Base-by-base conservation (phyloP, 805 yeast species). In the Teunomyces funiuensis region DNA sequence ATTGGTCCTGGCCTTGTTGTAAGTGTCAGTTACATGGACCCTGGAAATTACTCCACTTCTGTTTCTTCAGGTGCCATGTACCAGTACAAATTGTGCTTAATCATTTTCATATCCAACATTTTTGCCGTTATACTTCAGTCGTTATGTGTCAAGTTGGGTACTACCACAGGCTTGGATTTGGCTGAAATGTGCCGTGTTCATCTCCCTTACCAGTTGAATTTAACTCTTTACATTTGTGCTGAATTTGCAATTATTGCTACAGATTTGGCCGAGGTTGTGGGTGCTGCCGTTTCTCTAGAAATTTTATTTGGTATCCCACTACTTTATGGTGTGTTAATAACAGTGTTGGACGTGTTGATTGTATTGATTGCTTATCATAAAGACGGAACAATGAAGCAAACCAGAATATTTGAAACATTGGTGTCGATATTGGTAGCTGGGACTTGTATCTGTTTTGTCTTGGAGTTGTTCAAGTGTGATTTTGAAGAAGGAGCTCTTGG, bases 181-280 rank as follows among this genome's bases (percentile, higher is more conserved):
- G 90, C 97, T 3, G 85, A 88, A 51, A 87, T 85, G 58, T 89
- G 96, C 62, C 74, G 88, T 29, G 66, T 71, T 43, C 80, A 83
- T 55, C 69, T 89, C 22, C 89, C 95, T 0, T 61, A 61, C 18
- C 79, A 84, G 79, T 59, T 85, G 53, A 86, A 87, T 53, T 49
- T 78, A 29, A 48, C 73, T 3, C 65, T 88, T 4, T 89, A 88
- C 57, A 57, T 77, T 2, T 73, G 85, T 51, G 88, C 96, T 0
- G 96, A 89, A 54, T 52, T 87, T 17, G 96, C 96, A 2, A 89
- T 89, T 46, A 83, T 89, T 26, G 95, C 96, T 7, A 89, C 97
- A 0, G 97, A 89, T 59, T 66, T 89, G 53, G 97, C 97, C 0
- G 97, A 89, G 61, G 96, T 89, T 8, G 91, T 89, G 6, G 97